phyloP scores from a whole-genome alignment of 2,329 filamentous ascomycete species.

The Penicillium sp. region DNA sequence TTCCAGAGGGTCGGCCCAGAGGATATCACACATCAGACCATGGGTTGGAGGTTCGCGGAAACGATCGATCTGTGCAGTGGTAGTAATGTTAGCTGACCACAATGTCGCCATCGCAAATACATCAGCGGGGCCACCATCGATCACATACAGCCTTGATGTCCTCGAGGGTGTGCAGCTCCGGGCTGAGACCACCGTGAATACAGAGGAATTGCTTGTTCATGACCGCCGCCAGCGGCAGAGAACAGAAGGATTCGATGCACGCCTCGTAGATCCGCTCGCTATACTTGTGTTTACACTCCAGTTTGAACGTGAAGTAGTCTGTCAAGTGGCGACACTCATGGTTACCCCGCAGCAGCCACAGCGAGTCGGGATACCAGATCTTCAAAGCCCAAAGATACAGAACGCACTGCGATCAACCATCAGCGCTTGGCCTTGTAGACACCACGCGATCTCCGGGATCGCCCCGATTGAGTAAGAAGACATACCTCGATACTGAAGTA shows the following conservation, averaged over 20 bases:
- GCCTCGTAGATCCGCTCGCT: constrained; percentile 94
- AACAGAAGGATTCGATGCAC: constrained; percentile 98
- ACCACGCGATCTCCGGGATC: neutral
- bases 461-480: neutral
- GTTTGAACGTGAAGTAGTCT: constrained; percentile 99
- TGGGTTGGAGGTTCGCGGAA: constrained; percentile 97
- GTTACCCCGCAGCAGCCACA: constrained; percentile 96
- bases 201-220: constrained; percentile 99
- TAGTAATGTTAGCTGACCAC: constrained; percentile 26
- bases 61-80: constrained; percentile 75
- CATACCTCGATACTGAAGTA: constrained; percentile 95
- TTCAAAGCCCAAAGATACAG: constrained; percentile 97
- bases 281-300: constrained; percentile 99
- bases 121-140: neutral
- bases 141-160: constrained; percentile 80
- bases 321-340: constrained; percentile 99
- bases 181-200: constrained; percentile 94
- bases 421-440: neutral
- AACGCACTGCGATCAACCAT: constrained; percentile 67
- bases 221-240: constrained; percentile 86
- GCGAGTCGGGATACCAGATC: constrained; percentile 97
- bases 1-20: constrained; percentile 97
- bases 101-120: neutral
- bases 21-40: constrained; percentile 97
- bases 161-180: constrained; percentile 92